A percentile compares a stretch with the other conserved stretches of the same genome.
phyloP scores from a whole-genome alignment of 2,329 filamentous ascomycete species.

The Ophiocordyceps camponoti-leonardi region DNA sequence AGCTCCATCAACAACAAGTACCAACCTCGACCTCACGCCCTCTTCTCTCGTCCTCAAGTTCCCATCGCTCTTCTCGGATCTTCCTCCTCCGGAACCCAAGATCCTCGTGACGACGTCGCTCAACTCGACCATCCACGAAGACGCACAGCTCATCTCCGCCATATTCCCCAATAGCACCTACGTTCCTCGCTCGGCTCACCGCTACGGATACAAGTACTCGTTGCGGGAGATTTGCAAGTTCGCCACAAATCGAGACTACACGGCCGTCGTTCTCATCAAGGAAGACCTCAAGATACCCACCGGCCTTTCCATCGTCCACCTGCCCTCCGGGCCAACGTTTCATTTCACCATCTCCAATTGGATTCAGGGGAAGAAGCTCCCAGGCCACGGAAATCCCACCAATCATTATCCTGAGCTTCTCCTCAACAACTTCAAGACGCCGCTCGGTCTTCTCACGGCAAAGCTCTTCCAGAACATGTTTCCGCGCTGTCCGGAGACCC shows the following conservation, averaged over 20 bases:
- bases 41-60: slow-evolving; percentile 43
- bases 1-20: slow-evolving; percentile 43
- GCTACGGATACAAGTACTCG: slow-evolving; percentile 78
- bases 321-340: slow-evolving; percentile 76
- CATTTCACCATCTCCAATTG: slow-evolving; percentile 86
- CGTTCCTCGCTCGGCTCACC: slow-evolving; percentile 70
- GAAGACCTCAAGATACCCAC: slow-evolving; percentile 78
- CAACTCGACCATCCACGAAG: slow-evolving; percentile 72
- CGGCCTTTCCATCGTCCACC: slow-evolving; percentile 67
- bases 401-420: slow-evolving; percentile 82
- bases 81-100: slow-evolving; percentile 51
- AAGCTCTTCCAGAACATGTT: slow-evolving; percentile 48
- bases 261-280: slow-evolving; percentile 66
- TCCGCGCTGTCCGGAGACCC: slow-evolving; percentile 65
- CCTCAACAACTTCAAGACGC: slow-evolving; percentile 89
- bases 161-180: slow-evolving; percentile 81
- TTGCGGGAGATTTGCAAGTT: slow-evolving; percentile 81
- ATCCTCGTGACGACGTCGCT: slow-evolving; percentile 83
- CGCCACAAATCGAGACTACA: slow-evolving; percentile 67
- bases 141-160: slow-evolving; percentile 60
- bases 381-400: slow-evolving; percentile 76
- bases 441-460: slow-evolving; percentile 73
- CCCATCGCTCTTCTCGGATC: slow-evolving; percentile 41
- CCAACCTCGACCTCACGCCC: slow-evolving; percentile 46
- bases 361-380: slow-evolving; percentile 73